These are phyloP conservation scores for Suaeda aralocaspica DNA, from an alignment of 148 eudicot species.

Conservation along the genomic window DNA sequence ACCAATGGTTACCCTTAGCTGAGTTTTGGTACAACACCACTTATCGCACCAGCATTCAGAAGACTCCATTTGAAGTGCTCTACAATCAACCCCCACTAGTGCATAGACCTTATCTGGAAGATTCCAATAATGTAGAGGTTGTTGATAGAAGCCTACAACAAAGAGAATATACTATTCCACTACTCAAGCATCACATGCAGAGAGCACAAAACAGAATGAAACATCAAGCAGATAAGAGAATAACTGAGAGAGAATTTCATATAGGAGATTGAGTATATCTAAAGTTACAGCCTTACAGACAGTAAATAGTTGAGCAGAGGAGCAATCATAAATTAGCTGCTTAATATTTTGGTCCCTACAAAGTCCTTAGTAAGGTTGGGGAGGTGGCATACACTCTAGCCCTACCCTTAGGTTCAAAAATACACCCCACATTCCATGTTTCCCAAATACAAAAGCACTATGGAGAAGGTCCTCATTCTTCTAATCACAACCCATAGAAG, in stretches of 20 bases:
- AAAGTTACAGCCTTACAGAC: too few relatives aligned
- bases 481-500: neutral
- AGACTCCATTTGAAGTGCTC: neutral
- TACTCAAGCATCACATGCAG: neutral
- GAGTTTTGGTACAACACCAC: neutral
- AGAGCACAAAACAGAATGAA: constrained; percentile 3
- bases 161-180: neutral
- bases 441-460: neutral
- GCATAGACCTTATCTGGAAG: neutral
- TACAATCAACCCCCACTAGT: neutral
- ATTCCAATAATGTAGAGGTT: neutral
- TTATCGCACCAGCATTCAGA: neutral
- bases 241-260: neutral
- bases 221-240: neutral
- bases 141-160: neutral
- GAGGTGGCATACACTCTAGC: neutral
- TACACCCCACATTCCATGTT: neutral
- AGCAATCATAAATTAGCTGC: neutral
- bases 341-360: neutral
- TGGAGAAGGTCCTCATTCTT: neutral
- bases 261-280: too few relatives aligned
- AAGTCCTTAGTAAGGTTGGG: neutral
- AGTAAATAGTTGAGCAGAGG: neutral
- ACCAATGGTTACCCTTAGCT: neutral
- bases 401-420: neutral